These are phyloP conservation scores for Kodamaea fukazawae DNA, from an alignment of 805 yeast genomes.

Conservation along the genomic window DNA sequence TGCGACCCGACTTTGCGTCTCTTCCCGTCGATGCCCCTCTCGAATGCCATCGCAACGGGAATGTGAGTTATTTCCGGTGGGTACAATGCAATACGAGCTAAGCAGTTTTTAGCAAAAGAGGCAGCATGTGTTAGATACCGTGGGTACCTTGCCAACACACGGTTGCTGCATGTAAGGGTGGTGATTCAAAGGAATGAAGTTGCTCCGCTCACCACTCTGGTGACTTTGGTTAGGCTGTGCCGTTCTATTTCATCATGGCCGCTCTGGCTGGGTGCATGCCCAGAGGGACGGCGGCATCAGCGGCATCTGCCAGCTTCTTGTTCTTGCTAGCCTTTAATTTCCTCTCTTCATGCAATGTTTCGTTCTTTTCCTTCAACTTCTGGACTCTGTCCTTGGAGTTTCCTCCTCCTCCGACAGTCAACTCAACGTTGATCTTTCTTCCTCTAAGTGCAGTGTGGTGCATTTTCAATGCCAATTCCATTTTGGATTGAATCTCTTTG, in stretches of 20 bases:
- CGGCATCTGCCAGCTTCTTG: constrained; percentile 38
- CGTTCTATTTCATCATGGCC: constrained; percentile 34
- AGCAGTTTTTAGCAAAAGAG: too few species aligned
- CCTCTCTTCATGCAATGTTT: constrained; percentile 68
- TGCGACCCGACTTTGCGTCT: too few species aligned
- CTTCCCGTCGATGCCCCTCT: too few species aligned
- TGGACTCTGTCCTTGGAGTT: constrained; percentile 63
- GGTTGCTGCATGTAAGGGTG: too few species aligned
- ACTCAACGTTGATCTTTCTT: constrained; percentile 88
- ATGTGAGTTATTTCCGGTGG: too few species aligned
- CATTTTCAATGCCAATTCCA: constrained; percentile 81
- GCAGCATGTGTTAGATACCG: too few species aligned
- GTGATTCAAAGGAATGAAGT: too few species aligned
- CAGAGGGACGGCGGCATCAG: constrained; percentile 15
- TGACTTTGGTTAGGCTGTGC: too few species aligned
- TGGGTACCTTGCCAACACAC: too few species aligned
- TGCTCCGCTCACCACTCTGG: too few species aligned
- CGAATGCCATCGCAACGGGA: too few species aligned
- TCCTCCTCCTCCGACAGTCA: constrained; percentile 98
- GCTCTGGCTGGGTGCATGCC: constrained; percentile 70
- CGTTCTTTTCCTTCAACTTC: constrained; percentile 79
- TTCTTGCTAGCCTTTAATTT: constrained; percentile 51
- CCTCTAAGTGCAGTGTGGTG: constrained; percentile 71
- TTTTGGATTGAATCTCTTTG: constrained; percentile 66
- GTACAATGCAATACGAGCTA: too few species aligned